These are phyloP conservation scores for Boletus reticuloceps DNA, from an alignment of 768 basidiomycete genomes.

Conservation along the genomic window DNA sequence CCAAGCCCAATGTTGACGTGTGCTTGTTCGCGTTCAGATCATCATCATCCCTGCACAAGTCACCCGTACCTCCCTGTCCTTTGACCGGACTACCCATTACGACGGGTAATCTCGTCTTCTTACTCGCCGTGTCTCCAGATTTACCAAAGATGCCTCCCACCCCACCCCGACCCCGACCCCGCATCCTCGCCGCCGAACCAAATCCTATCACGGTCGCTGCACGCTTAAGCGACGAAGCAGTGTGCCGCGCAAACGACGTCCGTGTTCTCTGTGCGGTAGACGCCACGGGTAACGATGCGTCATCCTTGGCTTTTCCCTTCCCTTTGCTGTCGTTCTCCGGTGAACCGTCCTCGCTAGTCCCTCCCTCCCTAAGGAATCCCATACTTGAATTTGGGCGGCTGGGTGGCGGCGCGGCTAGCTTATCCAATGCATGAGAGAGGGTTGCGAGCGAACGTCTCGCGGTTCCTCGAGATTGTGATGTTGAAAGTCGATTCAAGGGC, in stretches of 20 bases:
- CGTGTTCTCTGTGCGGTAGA: background rate
- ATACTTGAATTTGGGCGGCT: conserved; percentile 66
- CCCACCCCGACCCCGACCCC: conserved; percentile 4
- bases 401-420: conserved; percentile 64
- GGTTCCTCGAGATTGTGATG: conserved; percentile 5
- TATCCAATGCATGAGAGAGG: conserved; percentile 66
- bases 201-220: conserved; percentile 14
- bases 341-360: background rate
- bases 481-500: background rate
- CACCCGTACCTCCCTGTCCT: conserved; percentile 18
- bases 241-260: conserved; percentile 25
- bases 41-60: background rate
- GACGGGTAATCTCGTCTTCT: conserved; percentile 42
- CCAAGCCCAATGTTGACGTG: background rate
- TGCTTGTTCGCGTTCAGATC: background rate
- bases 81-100: conserved; percentile 49
- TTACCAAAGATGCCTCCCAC: conserved; percentile 22
- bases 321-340: conserved; percentile 6
- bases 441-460: conserved; percentile 50
- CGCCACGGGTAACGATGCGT: conserved; percentile 9
- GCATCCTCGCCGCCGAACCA: conserved; percentile 4
- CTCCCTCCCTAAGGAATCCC: conserved; percentile 50
- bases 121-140: conserved; percentile 36
- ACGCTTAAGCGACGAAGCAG: conserved; percentile 31
- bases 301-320: conserved; percentile 24